phyloP scores from a whole-genome alignment of 345 rosid species.

The Garcia nutans region DNA sequence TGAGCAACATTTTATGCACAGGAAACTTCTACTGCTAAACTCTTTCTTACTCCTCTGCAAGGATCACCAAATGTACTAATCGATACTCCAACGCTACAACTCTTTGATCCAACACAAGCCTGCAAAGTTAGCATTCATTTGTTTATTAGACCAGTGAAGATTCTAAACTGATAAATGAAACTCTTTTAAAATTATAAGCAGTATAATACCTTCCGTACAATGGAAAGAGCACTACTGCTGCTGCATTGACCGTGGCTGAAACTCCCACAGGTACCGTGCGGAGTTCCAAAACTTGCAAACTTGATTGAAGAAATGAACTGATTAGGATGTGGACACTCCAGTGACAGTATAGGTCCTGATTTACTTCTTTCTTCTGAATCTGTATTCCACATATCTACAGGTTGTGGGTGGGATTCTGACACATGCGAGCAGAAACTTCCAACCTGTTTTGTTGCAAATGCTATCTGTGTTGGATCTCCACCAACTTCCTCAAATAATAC shows the following conservation, averaged over 20 bases:
- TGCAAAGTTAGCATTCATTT: conserved; percentile 26
- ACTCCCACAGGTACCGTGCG: conserved; percentile 71
- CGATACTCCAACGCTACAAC: conserved; percentile 70
- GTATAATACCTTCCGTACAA: conserved; percentile 56
- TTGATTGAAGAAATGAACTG: conserved; percentile 74
- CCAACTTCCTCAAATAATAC: conserved; percentile 86
- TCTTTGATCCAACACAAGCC: conserved; percentile 85
- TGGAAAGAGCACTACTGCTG: conserved; percentile 52
- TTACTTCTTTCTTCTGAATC: conserved; percentile 40
- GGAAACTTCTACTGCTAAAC: conserved; percentile 88
- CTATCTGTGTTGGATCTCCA: conserved; percentile 78
- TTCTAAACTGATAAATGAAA: background rate
- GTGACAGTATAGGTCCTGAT: conserved; percentile 44
- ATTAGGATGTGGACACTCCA: conserved; percentile 57
- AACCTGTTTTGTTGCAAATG: conserved; percentile 50
- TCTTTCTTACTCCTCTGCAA: conserved; percentile 62
- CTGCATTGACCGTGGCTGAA: conserved; percentile 65
- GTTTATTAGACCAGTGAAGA: background rate
- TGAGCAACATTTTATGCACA: conserved; percentile 44
- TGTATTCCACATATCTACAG: conserved; percentile 69
- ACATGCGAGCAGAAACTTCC: conserved; percentile 60
- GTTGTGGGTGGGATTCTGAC: conserved; percentile 74
- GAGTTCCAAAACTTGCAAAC: conserved; percentile 89
- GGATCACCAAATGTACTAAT: conserved; percentile 70
- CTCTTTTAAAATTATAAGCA: background rate